Evolutionary conservation across 352 stramenopile species (phyloP), one percentile per base, ranked within the genome.

Genomic region (Phytopythium mirpurense): DNA sequence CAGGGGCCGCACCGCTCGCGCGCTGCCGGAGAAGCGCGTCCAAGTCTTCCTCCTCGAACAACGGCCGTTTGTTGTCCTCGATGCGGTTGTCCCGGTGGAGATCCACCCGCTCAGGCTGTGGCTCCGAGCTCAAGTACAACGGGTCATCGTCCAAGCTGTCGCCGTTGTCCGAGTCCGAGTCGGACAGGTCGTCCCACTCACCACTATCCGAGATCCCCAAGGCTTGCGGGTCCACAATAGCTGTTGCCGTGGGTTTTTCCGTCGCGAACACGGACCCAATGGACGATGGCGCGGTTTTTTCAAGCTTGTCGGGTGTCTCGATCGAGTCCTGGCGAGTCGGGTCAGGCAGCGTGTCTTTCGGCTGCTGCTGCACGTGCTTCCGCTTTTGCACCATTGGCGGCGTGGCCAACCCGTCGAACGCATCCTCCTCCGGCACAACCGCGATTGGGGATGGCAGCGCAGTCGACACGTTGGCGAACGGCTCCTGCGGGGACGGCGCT

Each of bases 1-100:
- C 48, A 23, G 46, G n/a, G 16, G 31, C 23, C 1, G 32, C 46
- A 54, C 49, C 42, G 40, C 66, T 68, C 12, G 48, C 24, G 35
- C 67, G 58, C 36, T 65, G 68, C 6, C 37, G 51, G 12, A 76
- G 47, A 18, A 73, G 36, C 18, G 64, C 64, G 3, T 40, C 29
- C 23, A 78, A 37, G n/a, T 78, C 62, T 31, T 74, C 61, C 45
- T 77, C 70, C 16, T 74, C 57, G 27, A 66, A 82, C 58, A 5
- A 58, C 52, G 9, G 29, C 37, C 32, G n/a, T n/a, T 64, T 54
- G 27, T 63, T 67, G 35, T 63, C 59, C 11, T 68, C 68, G 18
- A 21, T 6, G 11, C 19, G 46, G 2, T n/a, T 40, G 31, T 52
- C 46, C 12, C 19, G 12, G 19, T 31, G 46, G 27, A 32, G 29